Percentiles rank a stretch among this genome's conserved stretches.
Conservation (phyloP, 179 eudicot species). For the Monotropa hypopitys region DNA sequence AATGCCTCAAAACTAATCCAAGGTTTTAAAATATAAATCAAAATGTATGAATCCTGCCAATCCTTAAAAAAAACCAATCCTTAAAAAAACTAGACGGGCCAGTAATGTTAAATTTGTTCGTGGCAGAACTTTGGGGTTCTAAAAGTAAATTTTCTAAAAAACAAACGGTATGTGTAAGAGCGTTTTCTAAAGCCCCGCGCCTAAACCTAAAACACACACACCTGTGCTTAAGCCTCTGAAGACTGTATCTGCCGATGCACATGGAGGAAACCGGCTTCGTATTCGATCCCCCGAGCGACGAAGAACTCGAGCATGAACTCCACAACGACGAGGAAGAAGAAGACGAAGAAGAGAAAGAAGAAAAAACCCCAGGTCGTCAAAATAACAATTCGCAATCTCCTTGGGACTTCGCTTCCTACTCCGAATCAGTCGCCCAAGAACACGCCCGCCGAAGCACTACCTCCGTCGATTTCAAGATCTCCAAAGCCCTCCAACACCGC, state of each 20-base stretch:
- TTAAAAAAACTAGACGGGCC: no score
- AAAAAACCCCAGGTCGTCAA: not conserved
- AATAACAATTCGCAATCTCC: slow-evolving; percentile 31
- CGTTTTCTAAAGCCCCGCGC: not conserved
- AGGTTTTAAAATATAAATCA: no score
- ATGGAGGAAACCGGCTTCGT: slow-evolving; percentile 15
- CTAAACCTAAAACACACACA: not conserved
- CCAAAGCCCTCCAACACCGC: slow-evolving; percentile 30
- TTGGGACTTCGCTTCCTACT: slow-evolving; percentile 52
- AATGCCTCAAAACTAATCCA: no score
- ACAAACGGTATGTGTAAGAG: no score
- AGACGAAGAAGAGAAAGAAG: slow-evolving; percentile 12
- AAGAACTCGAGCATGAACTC: slow-evolving; percentile 29
- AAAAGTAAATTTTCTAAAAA: not conserved
- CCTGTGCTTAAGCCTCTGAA: not conserved
- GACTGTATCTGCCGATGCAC: not conserved
- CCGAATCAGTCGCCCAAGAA: no score
- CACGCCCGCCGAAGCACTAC: slow-evolving; percentile 25
- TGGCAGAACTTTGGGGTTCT: no score
- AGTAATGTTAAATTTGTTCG: no score
- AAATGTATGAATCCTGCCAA: no score
- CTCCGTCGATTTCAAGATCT: slow-evolving; percentile 65
- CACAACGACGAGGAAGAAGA: slow-evolving; percentile 11
- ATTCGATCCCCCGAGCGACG: slow-evolving; percentile 64
- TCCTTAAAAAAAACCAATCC: no score